A percentile compares a stretch with the other conserved stretches of the same genome.
These are phyloP conservation scores for Backusella sp. DNA, from an alignment of 192 early-diverging fungal genomes.

Conservation along the genomic window DNA sequence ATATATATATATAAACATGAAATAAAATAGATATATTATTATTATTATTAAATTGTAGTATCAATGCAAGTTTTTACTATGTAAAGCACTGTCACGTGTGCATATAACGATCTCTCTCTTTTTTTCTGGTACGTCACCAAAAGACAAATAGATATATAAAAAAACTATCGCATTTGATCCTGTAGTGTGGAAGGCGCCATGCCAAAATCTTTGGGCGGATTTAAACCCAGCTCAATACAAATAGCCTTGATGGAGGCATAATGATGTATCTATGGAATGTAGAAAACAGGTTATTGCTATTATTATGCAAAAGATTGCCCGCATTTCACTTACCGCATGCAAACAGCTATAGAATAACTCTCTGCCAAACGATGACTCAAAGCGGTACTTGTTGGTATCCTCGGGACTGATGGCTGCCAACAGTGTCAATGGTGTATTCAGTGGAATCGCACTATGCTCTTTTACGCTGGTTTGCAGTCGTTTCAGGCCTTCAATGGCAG, in stretches of 20 bases:
- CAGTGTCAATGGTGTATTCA: constrained; percentile 28
- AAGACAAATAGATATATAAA: not conserved
- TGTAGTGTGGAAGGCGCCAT: constrained; percentile 52
- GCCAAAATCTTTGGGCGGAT: constrained; percentile 46
- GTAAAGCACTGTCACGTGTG: not conserved
- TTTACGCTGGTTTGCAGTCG: constrained; percentile 24
- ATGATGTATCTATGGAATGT: constrained; percentile 51
- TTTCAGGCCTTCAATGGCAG: constrained; percentile 34
- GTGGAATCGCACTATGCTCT: not conserved
- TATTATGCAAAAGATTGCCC: no score
- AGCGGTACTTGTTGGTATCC: constrained; percentile 20
- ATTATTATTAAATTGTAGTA: no score
- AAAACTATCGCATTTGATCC: constrained; percentile 15
- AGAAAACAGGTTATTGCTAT: no score
- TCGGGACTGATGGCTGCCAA: constrained; percentile 45
- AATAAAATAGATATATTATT: no score
- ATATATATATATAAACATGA: no score
- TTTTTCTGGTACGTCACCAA: not conserved
- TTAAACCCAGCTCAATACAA: constrained; percentile 46
- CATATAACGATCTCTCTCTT: not conserved
- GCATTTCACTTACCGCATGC: constrained; percentile 45
- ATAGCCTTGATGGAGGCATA: constrained; percentile 60
- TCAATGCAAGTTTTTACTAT: no score
- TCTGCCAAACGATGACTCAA: constrained; percentile 46
- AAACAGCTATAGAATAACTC: constrained; percentile 61